A percentile compares a stretch with the other conserved stretches of the same genome.
These are phyloP conservation scores for Brassica hybrid DNA, from an alignment of 441 rosid genomes.

Conservation along the genomic window DNA sequence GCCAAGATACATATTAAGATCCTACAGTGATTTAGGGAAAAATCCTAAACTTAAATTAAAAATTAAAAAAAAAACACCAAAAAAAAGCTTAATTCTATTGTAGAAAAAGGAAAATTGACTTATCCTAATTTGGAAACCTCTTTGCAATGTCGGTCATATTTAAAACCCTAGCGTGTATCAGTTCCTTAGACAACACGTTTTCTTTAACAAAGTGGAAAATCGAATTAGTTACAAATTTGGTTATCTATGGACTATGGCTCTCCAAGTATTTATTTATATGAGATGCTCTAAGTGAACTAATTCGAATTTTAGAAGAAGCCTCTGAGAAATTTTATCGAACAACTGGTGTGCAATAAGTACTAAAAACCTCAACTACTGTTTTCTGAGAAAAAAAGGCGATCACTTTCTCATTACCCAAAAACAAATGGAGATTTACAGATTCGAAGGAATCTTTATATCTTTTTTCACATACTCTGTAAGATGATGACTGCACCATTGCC, in stretches of 20 bases:
- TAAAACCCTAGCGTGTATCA: too few species aligned
- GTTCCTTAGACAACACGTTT: background rate
- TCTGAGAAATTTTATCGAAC: slow-evolving; percentile 48
- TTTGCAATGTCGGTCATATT: too few species aligned
- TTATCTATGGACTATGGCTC: background rate
- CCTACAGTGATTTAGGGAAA: too few species aligned
- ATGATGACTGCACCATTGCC: slow-evolving; percentile 67
- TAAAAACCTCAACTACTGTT: background rate
- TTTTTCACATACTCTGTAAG: slow-evolving; percentile 53
- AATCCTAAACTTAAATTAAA: too few species aligned
- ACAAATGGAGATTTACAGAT: background rate
- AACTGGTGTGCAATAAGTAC: slow-evolving; percentile 36
- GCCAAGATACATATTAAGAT: too few species aligned
- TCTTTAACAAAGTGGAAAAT: background rate
- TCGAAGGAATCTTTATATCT: background rate
- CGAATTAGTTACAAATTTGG: background rate
- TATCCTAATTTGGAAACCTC: too few species aligned
- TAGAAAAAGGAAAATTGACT: background rate
- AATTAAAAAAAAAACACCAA: too few species aligned
- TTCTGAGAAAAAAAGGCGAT: slow-evolving; percentile 1
- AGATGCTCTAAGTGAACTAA: slow-evolving; percentile 8
- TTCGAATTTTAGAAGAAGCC: background rate
- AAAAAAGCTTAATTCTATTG: too few species aligned
- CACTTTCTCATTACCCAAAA: background rate
- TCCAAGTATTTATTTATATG: background rate